Evolutionary conservation across 1,284 basidiomycete species (phyloP).

Genomic region (Mycena sp.): DNA sequence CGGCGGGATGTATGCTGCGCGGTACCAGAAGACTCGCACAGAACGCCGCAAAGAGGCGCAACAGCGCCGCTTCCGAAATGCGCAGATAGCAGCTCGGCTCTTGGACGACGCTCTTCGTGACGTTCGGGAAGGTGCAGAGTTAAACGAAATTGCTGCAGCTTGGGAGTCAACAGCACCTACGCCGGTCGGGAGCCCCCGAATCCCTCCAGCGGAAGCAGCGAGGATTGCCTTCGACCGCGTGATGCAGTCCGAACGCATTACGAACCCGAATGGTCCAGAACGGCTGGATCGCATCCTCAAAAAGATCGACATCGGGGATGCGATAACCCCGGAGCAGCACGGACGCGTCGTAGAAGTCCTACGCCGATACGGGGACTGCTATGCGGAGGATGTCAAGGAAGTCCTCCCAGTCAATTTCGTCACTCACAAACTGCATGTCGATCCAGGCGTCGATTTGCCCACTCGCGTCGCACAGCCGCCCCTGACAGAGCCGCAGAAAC

Average conservation of each 20-base stretch:
- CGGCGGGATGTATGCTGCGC: background rate
- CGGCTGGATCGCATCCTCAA: background rate
- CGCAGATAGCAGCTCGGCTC: background rate
- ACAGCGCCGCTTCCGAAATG: background rate
- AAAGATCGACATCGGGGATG: constrained; percentile 29
- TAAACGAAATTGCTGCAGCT: background rate
- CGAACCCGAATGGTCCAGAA: background rate
- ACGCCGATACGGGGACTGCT: constrained; percentile 36
- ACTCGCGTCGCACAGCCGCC: constrained; percentile 36
- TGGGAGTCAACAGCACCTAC: background rate
- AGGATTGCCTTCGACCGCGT: background rate
- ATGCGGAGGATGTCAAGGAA: too few species aligned
- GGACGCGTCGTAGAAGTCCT: constrained; percentile 10
- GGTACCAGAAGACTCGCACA: background rate
- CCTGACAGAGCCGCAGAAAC: constrained; percentile 39
- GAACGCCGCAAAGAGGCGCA: background rate
- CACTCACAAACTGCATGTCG: constrained; percentile 34
- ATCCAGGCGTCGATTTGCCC: constrained; percentile 26
- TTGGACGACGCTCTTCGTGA: background rate
- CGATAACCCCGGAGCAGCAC: too few species aligned
- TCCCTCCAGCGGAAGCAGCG: too few species aligned
- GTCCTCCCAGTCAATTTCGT: constrained; percentile 33
- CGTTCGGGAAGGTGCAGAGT: background rate
- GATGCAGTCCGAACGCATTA: background rate
- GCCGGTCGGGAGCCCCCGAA: background rate